Conservation (phyloP, 73 alveolate species). For the Paramecium pentaurelia region DNA sequence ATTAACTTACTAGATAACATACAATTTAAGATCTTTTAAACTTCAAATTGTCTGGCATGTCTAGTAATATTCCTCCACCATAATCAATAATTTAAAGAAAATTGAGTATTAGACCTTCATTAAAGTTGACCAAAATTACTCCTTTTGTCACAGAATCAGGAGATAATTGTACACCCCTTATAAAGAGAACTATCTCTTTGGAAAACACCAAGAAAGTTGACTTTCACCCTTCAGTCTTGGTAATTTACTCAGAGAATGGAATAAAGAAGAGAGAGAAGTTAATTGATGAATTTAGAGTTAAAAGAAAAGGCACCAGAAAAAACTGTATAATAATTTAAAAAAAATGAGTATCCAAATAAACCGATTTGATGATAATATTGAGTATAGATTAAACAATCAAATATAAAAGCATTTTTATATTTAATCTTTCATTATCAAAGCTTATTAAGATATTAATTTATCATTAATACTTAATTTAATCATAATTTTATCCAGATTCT, state of each 20-base stretch:
- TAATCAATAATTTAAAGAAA: background rate
- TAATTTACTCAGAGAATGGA: background rate
- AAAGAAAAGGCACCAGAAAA: background rate
- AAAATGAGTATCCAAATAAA: background rate
- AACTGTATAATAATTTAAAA: background rate
- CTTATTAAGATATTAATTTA: background rate
- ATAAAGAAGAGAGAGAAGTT: background rate
- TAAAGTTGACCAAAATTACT: background rate
- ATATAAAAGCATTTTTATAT: background rate
- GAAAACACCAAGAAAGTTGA: background rate
- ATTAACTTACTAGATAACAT: background rate
- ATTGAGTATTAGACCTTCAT: background rate
- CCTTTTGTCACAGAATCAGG: background rate
- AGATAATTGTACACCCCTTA: background rate
- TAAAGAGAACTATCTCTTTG: background rate
- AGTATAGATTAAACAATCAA: background rate
- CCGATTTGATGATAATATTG: background rate
- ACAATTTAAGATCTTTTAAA: background rate
- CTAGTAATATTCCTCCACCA: background rate
- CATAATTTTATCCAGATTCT: background rate
- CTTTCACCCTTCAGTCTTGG: constrained; percentile 6
- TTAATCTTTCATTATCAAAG: background rate
- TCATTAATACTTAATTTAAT: background rate
- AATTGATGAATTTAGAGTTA: background rate
- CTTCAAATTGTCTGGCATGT: background rate